Percentiles rank a stretch among this genome's conserved stretches.
Conservation (phyloP, 176 grass and related monocot genomes). For the Canna indica region DNA sequence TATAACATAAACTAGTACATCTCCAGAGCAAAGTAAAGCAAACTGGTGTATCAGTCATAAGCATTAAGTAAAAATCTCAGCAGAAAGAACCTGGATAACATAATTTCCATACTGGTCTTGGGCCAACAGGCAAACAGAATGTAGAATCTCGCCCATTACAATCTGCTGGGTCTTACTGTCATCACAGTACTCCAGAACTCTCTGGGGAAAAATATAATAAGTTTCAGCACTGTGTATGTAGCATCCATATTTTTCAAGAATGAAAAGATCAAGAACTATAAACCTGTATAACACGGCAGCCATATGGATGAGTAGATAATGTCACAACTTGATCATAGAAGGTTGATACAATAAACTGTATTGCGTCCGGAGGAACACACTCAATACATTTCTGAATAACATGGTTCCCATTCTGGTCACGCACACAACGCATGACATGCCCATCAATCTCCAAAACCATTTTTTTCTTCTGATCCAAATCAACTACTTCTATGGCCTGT, state of each 20-base stretch:
- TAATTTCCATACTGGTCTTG: slow-evolving; percentile 22
- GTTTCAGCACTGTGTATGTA: neutral
- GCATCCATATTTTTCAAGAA: neutral
- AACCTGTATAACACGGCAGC: slow-evolving; percentile 92
- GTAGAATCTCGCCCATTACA: slow-evolving; percentile 18
- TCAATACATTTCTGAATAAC: slow-evolving; percentile 98
- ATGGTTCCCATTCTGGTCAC: slow-evolving; percentile 97
- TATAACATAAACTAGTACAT: neutral
- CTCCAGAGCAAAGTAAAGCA: neutral
- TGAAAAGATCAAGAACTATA: neutral
- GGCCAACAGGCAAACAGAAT: slow-evolving; percentile 18
- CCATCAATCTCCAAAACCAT: slow-evolving; percentile 84
- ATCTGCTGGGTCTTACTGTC: slow-evolving; percentile 10
- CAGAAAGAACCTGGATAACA: slow-evolving; percentile 10
- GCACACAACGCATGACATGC: slow-evolving; percentile 78
- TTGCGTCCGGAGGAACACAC: slow-evolving; percentile 68
- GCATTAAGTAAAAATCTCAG: neutral
- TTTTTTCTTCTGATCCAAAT: slow-evolving; percentile 84
- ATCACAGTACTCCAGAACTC: slow-evolving; percentile 19
- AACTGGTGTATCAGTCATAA: neutral
- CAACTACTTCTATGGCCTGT: slow-evolving; percentile 89
- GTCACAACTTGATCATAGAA: slow-evolving; percentile 85
- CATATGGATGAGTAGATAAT: slow-evolving; percentile 88
- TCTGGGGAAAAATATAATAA: neutral
- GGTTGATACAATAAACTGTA: slow-evolving; percentile 80